phyloP scores from a whole-genome alignment of 2,329 filamentous ascomycete species.

The Botrytis medusae region DNA sequence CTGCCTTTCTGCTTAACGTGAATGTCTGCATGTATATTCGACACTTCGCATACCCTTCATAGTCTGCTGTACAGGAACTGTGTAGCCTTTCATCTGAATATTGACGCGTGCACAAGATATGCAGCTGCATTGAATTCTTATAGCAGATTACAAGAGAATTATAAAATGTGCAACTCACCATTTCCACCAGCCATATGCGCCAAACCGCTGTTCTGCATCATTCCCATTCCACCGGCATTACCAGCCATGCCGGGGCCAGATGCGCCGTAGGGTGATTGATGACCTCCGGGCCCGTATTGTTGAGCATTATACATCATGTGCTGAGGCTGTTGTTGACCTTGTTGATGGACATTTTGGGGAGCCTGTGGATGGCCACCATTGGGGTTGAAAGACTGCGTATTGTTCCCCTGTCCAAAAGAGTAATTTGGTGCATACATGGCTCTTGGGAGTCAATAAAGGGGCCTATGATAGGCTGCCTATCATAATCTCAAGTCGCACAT shows the following conservation, averaged over 20 bases:
- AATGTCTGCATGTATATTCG: constrained; percentile 6
- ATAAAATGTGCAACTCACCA: constrained; percentile 37
- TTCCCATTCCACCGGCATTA: constrained; percentile 44
- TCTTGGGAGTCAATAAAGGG: constrained; percentile 14
- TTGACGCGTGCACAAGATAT: constrained; percentile 8
- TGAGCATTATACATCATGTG: constrained; percentile 59
- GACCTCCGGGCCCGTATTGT: constrained; percentile 31
- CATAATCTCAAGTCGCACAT: constrained; percentile 23
- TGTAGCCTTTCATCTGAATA: not conserved
- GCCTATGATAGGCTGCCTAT: constrained; percentile 25
- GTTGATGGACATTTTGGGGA: constrained; percentile 27
- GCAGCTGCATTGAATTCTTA: constrained; percentile 10
- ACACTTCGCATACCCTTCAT: constrained; percentile 1
- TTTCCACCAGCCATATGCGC: constrained; percentile 38
- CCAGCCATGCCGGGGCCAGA: constrained; percentile 35
- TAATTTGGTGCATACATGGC: constrained; percentile 28
- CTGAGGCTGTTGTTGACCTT: constrained; percentile 39
- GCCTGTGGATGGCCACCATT: constrained; percentile 25
- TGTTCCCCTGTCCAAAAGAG: constrained; percentile 24
- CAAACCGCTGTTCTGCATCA: constrained; percentile 55
- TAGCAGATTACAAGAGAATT: constrained; percentile 5
- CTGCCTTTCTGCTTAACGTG: constrained; percentile 9
- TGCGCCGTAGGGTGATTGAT: constrained; percentile 35
- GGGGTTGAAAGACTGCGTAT: constrained; percentile 25
- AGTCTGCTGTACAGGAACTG: not conserved